Evolutionary conservation across 202 grass and related monocot genomes (phyloP), one percentile per base, ranked within the genome.

Genomic region (Setaria viridis): DNA sequence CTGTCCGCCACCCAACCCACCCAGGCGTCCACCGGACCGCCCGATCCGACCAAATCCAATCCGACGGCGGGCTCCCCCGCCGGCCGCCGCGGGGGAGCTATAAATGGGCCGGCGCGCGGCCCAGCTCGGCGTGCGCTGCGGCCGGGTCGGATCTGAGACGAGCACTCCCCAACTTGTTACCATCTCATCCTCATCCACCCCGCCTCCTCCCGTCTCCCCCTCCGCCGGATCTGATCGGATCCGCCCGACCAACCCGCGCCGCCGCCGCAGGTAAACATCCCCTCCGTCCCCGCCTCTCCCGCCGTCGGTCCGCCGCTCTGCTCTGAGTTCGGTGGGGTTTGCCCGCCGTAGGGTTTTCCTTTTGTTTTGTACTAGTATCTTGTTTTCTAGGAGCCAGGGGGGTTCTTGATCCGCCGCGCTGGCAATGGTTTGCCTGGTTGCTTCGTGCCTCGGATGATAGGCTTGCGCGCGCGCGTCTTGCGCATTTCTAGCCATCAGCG

Each of bases 1-100:
- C 72, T 88, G 45, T 88, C 86, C 32, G 33, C 17, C 80, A 88
- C 86, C 86, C 73, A 82, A 87, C 86, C 72, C 72, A 73, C 29
- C 46, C n/a, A 25, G 2, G 11, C 41, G 41, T 0, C 1, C 20
- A n/a, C 1, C 0, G 37, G 17, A 11, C 85, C 78, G 78, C 9
- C 70, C 49, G 70, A 74, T 80, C 59, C 70, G 19, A 75, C 39
- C 74, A 7, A 9, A 82, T 10, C 47, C 50, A 6, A 82, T 87
- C 78, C 0, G 41, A 81, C 78, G 85, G 85, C 35, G 9, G 8
- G 21, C 6, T 15, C 10, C 15, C 3, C 6, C 4, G 9, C 1
- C 32, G 9, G n/a, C 19, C 6, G 5, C 14, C 2, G 30, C 17
- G 1, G 72, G 10, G 50, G 50, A 3, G 7, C 86, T 88, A 88